Conservation (phyloP, 192 early-diverging fungal species). For the Coemansia sp. region DNA sequence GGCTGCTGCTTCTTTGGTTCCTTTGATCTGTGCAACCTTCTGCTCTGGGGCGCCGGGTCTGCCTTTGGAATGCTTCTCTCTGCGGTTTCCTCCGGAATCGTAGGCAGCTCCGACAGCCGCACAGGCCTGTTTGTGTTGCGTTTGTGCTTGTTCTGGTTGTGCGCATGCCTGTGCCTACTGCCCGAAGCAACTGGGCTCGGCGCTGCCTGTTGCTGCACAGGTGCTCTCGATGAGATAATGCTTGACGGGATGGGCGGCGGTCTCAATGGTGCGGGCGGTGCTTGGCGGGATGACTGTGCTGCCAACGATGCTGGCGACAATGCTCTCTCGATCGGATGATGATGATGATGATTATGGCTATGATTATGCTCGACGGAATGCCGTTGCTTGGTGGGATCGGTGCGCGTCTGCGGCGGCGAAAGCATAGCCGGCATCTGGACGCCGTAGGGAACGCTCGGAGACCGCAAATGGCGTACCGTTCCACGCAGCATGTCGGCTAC, state of each 20-base stretch:
- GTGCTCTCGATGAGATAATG: not conserved
- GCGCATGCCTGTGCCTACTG: not conserved
- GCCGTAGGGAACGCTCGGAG: conserved; percentile 33
- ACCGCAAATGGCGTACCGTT: conserved; percentile 12
- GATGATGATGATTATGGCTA: too few relatives aligned
- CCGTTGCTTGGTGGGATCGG: not conserved
- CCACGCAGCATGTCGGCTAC: conserved; percentile 44
- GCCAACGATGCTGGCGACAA: conserved; percentile 14
- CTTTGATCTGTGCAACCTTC: not conserved
- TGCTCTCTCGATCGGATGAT: conserved; percentile 14
- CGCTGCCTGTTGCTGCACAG: not conserved
- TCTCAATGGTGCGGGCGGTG: conserved; percentile 1
- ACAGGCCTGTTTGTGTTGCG: conserved; percentile 1
- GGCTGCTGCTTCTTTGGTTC: not conserved
- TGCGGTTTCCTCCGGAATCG: not conserved
- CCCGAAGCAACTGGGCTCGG: not conserved
- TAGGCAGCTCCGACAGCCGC: not conserved
- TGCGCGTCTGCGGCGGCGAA: not conserved
- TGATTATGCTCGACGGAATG: too few relatives aligned
- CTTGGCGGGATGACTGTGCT: conserved; percentile 7
- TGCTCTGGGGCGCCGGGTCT: not conserved
- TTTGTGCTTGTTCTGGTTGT: not conserved
- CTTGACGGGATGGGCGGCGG: conserved; percentile 18
- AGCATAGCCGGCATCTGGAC: conserved; percentile 26
- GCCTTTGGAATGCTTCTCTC: not conserved